Base-by-base conservation (phyloP, 2,329 filamentous ascomycete genomes). In the Diplocarpon rosae region DNA sequence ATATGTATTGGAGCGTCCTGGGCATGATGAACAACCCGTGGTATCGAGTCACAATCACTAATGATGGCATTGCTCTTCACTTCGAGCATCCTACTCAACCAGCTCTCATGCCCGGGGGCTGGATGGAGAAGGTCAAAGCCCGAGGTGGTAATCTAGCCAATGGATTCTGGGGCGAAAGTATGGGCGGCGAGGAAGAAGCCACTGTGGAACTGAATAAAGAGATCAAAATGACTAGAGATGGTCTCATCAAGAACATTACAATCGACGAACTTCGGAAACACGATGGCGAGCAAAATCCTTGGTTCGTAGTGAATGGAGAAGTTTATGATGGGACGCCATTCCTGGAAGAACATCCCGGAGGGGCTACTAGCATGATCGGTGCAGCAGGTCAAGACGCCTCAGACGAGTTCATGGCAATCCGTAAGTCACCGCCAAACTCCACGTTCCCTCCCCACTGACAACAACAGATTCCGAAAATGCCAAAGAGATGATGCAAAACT, bases 1-100 rank as follows among this genome's bases (percentile, higher is more conserved):
- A 95, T 57, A 92, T 95, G 85, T 95, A 95, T 66, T 95, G 89
- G 89, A 88, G 79, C 48, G 87, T 94, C 2, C 67, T 95, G 32
- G 88, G 89, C 0, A 95, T 95, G 89, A 95, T 95, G 89, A 95
- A 95, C 65, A 95, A 95, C 56, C 85, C 86, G 0, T 95, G 89
- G 89, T 95, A 83, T 62, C 74, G 89, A 5, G 75, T 95, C 1
- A 76, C 80, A 1, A 83, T 95, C 43, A 75, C 78, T 42, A 80
- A 79, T 45, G 80, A 89, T 48, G 71, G 69, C 0, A 69, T 75
- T 13, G 64, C 59, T 7, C 65, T 95, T 34, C 72, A 76, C 5
- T 95, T 95, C 54, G 88, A 95, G 62, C 89, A 95, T 56, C 89
- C 89, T 0, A 93, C 87, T 2, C 83, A 88, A 51, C 85, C 88